These are phyloP conservation scores for Barbatosphaeria neglecta DNA, from an alignment of 495 filamentous ascomycete species.

Conservation along the genomic window DNA sequence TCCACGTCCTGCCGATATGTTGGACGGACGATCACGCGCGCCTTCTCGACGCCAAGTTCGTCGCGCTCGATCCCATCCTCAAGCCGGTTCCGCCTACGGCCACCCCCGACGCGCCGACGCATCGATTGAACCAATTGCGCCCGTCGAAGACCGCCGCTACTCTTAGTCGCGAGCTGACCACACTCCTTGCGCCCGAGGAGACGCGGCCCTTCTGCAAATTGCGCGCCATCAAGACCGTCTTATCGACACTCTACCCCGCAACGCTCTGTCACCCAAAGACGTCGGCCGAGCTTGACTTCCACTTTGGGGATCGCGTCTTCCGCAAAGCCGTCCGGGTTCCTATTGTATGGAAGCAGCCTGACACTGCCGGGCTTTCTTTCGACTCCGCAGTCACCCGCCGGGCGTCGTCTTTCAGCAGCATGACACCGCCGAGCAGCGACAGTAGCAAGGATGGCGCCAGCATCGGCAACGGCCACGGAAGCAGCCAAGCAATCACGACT, in stretches of 20 bases:
- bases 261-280: slow-evolving; percentile 13
- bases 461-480: neutral
- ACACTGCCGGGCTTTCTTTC: slow-evolving; percentile 15
- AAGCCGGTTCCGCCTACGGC: slow-evolving; percentile 18
- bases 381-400: slow-evolving; percentile 22
- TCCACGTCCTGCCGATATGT: slow-evolving; percentile 29
- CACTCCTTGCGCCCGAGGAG: slow-evolving; percentile 13
- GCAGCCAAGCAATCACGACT: slow-evolving; percentile 1
- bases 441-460: neutral
- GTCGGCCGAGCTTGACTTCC: slow-evolving; percentile 19
- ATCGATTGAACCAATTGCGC: neutral
- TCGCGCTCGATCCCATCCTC: slow-evolving; percentile 14
- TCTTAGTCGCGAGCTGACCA: slow-evolving; percentile 18
- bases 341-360: slow-evolving; percentile 21
- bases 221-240: slow-evolving; percentile 19
- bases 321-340: slow-evolving; percentile 19
- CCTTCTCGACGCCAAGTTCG: slow-evolving; percentile 27
- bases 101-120: slow-evolving; percentile 7
- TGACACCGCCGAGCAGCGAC: slow-evolving; percentile 1
- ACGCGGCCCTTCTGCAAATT: slow-evolving; percentile 9
- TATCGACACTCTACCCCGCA: slow-evolving; percentile 22
- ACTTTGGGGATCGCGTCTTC: slow-evolving; percentile 22
- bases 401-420: slow-evolving; percentile 7
- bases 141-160: slow-evolving; percentile 13
- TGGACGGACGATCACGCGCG: slow-evolving; percentile 34